A percentile compares a stretch with the other conserved stretches of the same genome.
These are phyloP conservation scores for Linderniella brevidens DNA, from an alignment of 257 asterid species.

Conservation along the genomic window DNA sequence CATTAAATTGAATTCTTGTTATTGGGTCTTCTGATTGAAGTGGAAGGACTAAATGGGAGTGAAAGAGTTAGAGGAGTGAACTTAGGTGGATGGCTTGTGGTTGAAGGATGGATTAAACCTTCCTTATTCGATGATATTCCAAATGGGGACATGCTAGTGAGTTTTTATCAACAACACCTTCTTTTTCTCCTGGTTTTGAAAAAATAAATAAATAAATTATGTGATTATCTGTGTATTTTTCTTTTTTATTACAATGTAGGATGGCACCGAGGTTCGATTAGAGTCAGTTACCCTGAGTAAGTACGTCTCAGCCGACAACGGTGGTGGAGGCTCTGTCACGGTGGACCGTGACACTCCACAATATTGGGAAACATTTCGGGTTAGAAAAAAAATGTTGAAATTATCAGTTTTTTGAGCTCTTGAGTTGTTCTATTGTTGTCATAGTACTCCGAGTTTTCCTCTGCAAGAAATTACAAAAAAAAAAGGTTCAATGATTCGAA, in stretches of 20 bases:
- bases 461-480: too few species aligned
- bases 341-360: conserved; percentile 51
- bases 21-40: conserved; percentile 18
- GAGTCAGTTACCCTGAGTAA: conserved; percentile 35
- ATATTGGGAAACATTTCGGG: conserved; percentile 71
- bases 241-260: conserved; percentile 26
- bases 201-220: neutral
- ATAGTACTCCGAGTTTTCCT: neutral
- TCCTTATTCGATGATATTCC: conserved; percentile 60
- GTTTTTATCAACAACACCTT: too few species aligned
- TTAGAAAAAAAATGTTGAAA: conserved; percentile 11
- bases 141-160: conserved; percentile 67
- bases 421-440: neutral
- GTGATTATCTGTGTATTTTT: neutral
- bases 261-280: conserved; percentile 64
- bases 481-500: too few species aligned
- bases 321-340: conserved; percentile 42
- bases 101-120: conserved; percentile 83
- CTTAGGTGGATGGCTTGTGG: conserved; percentile 80
- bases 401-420: neutral
- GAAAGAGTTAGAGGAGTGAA: conserved; percentile 68
- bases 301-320: conserved; percentile 55
- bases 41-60: conserved; percentile 39
- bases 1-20: neutral
- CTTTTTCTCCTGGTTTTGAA: neutral